phyloP scores from a whole-genome alignment of 495 filamentous ascomycete genomes.

The Penicillium simplicissimum region DNA sequence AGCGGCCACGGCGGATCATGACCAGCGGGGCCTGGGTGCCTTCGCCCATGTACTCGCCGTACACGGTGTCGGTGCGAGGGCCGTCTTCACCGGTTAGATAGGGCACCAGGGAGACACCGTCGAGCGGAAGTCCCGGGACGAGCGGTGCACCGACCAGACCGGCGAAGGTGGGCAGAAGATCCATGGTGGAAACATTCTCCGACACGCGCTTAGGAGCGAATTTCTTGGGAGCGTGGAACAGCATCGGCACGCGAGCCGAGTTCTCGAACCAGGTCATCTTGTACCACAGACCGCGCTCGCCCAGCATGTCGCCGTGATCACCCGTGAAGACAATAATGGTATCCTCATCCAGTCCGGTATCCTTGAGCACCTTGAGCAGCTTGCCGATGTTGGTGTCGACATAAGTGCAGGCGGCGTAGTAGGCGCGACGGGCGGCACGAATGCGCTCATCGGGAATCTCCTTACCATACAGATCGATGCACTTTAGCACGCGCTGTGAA shows the following conservation, averaged over 20 bases:
- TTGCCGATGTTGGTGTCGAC: conserved; percentile 86
- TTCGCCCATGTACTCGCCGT: conserved; percentile 88
- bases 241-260: conserved; percentile 77
- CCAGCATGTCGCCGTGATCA: conserved; percentile 92
- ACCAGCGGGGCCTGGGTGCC: conserved; percentile 83
- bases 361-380: conserved; percentile 68
- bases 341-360: conserved; percentile 73
- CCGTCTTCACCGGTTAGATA: conserved; percentile 62
- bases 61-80: conserved; percentile 66
- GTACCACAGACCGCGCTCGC: conserved; percentile 88
- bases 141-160: conserved; percentile 71
- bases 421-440: conserved; percentile 75
- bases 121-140: conserved; percentile 66
- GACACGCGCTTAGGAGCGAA: conserved; percentile 68
- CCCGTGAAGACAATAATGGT: conserved; percentile 86
- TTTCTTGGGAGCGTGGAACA: conserved; percentile 68
- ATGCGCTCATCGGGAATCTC: conserved; percentile 78
- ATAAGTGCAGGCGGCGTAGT: conserved; percentile 86
- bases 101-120: conserved; percentile 71
- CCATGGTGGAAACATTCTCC: conserved; percentile 81
- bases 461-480: conserved; percentile 76
- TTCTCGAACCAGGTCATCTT: conserved; percentile 92
- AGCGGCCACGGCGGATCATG: conserved; percentile 82
- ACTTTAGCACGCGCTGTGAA: conserved; percentile 75
- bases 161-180: conserved; percentile 81